A percentile compares a stretch with the other conserved stretches of the same genome.
Conservation (phyloP, 228 moss, liverwort and hornwort genomes). For the Sphagnum fallax region DNA sequence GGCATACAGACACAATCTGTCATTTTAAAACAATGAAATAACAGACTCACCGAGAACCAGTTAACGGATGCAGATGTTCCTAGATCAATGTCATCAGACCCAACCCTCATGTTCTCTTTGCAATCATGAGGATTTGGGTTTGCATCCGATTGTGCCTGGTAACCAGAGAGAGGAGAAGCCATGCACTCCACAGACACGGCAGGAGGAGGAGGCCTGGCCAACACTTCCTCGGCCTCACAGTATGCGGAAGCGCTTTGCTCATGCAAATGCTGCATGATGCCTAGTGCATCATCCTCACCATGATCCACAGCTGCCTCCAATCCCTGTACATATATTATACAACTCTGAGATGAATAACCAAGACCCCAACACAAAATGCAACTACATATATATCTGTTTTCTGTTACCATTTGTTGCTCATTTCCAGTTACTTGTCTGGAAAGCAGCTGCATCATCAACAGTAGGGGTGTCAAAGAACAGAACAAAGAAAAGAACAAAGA, state of each 20-base stretch:
- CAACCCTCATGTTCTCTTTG: slow-evolving; percentile 75
- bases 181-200: slow-evolving; percentile 28
- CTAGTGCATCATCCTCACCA: slow-evolving; percentile 61
- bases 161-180: slow-evolving; percentile 53
- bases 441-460: too few relatives aligned
- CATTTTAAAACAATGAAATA: too few relatives aligned
- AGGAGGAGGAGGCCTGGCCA: slow-evolving; percentile 29
- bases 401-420: too few relatives aligned
- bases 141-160: slow-evolving; percentile 36
- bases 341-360: too few relatives aligned
- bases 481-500: too few relatives aligned
- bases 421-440: too few relatives aligned
- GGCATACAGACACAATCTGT: too few relatives aligned
- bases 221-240: slow-evolving; percentile 57
- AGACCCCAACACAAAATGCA: too few relatives aligned
- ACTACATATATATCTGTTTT: too few relatives aligned
- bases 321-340: slow-evolving; percentile 22
- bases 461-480: too few relatives aligned
- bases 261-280: slow-evolving; percentile 47
- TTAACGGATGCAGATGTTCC: slow-evolving; percentile 57
- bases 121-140: slow-evolving; percentile 30
- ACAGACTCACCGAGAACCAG: slow-evolving; percentile 69
- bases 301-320: slow-evolving; percentile 57
- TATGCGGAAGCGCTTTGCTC: slow-evolving; percentile 32
- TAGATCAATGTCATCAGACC: slow-evolving; percentile 16